Evolutionary conservation across 371 early-diverging fungal species (phyloP).

Genomic region (Dentiscutata heterogama): DNA sequence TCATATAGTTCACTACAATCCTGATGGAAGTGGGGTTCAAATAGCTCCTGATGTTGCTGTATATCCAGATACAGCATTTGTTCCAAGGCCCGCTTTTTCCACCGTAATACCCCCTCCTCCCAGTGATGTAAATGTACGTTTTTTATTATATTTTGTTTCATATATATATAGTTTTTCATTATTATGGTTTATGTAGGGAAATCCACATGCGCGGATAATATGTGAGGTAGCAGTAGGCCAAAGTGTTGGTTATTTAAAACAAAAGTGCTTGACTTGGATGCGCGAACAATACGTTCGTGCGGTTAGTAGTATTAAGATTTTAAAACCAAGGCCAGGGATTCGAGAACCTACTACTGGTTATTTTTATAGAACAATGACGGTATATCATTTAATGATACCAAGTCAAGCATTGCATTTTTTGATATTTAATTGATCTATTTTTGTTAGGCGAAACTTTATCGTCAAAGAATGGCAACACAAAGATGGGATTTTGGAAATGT

Average conservation of each 20-base stretch:
- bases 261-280: constrained; percentile 36
- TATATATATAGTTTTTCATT: constrained; percentile 24
- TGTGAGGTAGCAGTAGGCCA: constrained; percentile 22
- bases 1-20: constrained; percentile 30
- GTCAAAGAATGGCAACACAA: constrained; percentile 31
- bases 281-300: constrained; percentile 5
- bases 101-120: constrained; percentile 32
- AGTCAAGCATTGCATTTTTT: constrained; percentile 26
- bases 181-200: constrained; percentile 34
- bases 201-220: constrained; percentile 37
- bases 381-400: constrained; percentile 27
- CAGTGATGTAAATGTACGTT: not conserved
- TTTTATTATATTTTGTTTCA: constrained; percentile 17
- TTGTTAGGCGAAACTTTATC: constrained; percentile 38
- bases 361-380: constrained; percentile 38
- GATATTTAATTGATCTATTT: constrained; percentile 27
- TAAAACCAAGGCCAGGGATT: constrained; percentile 6
- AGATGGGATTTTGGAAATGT: constrained; percentile 32
- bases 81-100: not conserved
- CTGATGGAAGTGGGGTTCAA: constrained; percentile 1
- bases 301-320: constrained; percentile 33
- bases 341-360: constrained; percentile 37
- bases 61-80: not conserved
- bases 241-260: constrained; percentile 4
- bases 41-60: constrained; percentile 37